These are phyloP conservation scores for Camillea tinctor DNA, from an alignment of 2,329 filamentous ascomycete species.

Conservation along the genomic window DNA sequence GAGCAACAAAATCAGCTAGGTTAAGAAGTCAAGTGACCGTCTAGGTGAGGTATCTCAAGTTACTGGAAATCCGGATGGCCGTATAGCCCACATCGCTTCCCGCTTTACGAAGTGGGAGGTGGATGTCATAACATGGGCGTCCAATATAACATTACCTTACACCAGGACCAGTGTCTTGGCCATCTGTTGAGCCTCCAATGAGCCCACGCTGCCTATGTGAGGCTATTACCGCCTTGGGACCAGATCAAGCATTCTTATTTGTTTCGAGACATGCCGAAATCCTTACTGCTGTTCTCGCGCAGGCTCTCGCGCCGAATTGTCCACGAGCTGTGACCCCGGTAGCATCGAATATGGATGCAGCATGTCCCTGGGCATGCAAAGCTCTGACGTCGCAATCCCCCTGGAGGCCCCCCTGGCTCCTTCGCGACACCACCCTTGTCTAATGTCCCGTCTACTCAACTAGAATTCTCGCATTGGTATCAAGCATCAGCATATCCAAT, in stretches of 20 bases:
- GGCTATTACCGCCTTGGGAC: constrained; percentile 25
- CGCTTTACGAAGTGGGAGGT: no score
- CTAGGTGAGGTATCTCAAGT: no score
- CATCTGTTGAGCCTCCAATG: constrained; percentile 5
- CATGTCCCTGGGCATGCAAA: neutral
- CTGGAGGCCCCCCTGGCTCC: neutral
- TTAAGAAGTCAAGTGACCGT: no score
- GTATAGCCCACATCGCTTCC: no score
- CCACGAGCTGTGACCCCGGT: constrained; percentile 6
- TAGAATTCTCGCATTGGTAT: neutral
- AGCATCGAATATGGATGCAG: neutral
- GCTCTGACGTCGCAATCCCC: constrained; percentile 3
- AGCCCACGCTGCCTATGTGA: constrained; percentile 14
- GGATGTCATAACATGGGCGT: neutral
- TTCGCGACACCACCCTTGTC: neutral
- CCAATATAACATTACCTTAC: neutral
- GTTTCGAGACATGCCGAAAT: constrained; percentile 13
- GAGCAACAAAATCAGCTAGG: no score
- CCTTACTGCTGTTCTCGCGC: constrained; percentile 2
- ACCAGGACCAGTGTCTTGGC: neutral
- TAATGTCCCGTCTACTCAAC: constrained; percentile 1
- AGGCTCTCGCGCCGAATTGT: neutral
- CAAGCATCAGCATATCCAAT: constrained; percentile 1
- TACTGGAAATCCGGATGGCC: no score
- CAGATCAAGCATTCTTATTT: constrained; percentile 21